Base-by-base conservation (phyloP, 1,284 basidiomycete species). In the Tilletia horrida region DNA sequence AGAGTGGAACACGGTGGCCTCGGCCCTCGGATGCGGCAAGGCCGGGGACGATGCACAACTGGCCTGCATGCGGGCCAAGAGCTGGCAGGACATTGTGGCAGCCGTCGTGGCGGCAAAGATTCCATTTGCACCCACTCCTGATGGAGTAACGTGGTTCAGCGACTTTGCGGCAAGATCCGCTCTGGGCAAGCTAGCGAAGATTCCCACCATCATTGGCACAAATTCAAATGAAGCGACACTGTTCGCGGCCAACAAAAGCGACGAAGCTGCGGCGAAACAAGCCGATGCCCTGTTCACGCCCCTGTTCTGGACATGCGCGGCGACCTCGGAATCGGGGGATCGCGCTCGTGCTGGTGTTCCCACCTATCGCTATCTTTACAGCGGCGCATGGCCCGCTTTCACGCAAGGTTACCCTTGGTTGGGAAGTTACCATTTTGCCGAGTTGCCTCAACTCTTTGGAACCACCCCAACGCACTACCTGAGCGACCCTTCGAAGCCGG, bases 291-390 rank as follows among this genome's bases (percentile, higher is more conserved):
- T 45, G 11, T 57, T 27, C 21, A 44, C 52, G 4, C 43, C 43
- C 3, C 42, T 27, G 25, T 61, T 16, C 11, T 40, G 48, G 31
- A 42, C 50, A 25, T 64, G 31, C 23, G 23, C 40, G 4, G 42
- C 62, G 23, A 21, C 62, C 11, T 44, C 48, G 9, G 43, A 14
- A 8, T 23, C 62, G 57, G 66, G 63, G 67, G 64, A 27, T 72
- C 73, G 40, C 69, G 57, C 40, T 73, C 68, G 50, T 67, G 67
- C 55, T 71, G 68, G 61, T 40, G 66, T 47, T 70, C 44, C 74
- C 70, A 57, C 71, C 67, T 72, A 23, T 68, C 73, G 44, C 14
- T 59, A 59, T 27, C 55, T 59, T 25, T 59, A 59, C 55, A 59
- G 55, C 29, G 63, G 63, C n/a, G 23, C 16, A 31, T 64, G 63